These are phyloP conservation scores for Chalaropsis ovoidea DNA, from an alignment of 2,329 filamentous ascomycete genomes.

Conservation along the genomic window DNA sequence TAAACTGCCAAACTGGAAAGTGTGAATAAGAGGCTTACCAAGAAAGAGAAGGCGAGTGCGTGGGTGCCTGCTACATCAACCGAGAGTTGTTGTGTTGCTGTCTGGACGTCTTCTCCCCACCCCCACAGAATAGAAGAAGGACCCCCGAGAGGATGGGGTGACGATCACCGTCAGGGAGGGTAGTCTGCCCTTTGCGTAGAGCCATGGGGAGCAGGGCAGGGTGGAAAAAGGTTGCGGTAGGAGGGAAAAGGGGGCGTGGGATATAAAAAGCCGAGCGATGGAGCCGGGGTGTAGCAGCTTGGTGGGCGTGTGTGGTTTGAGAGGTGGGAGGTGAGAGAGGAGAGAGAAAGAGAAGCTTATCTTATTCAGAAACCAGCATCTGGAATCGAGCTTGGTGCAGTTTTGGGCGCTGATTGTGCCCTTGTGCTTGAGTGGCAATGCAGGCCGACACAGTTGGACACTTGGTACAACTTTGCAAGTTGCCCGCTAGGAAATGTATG, in stretches of 20 bases:
- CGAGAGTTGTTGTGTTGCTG: neutral
- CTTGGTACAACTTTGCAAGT: neutral
- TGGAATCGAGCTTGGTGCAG: neutral
- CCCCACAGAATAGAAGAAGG: neutral
- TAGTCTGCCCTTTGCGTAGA: neutral
- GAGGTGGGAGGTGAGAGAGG: no score
- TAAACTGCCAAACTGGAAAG: neutral
- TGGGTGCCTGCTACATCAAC: neutral
- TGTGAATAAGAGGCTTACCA: neutral
- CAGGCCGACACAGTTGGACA: neutral
- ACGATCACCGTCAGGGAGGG: neutral
- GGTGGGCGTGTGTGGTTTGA: no score
- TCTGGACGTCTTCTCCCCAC: neutral
- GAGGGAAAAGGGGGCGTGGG: no score
- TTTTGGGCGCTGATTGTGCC: neutral
- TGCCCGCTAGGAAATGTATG: neutral
- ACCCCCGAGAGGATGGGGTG: neutral
- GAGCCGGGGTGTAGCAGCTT: no score
- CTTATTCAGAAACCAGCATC: neutral
- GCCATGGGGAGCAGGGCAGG: neutral
- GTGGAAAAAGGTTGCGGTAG: neutral
- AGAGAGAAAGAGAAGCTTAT: neutral
- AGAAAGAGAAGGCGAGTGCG: slow-evolving; percentile 4
- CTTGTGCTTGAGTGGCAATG: no score
- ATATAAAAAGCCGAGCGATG: no score